Base-by-base conservation (phyloP, 208 protist genomes). In the Acanthamoeba polyphaga region DNA sequence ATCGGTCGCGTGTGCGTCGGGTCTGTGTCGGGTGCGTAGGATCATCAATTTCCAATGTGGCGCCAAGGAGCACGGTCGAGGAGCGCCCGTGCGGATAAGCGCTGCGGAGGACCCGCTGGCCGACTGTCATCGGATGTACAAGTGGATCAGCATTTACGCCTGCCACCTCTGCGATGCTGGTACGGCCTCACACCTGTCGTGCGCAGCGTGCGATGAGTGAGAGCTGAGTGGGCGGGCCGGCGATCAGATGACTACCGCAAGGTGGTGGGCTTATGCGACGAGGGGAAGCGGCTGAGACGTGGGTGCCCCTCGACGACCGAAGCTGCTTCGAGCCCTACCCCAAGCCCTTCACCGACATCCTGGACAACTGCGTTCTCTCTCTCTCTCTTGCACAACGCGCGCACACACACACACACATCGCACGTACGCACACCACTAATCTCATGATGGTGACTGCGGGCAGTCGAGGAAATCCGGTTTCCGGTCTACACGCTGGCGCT, bases 191-290 rank as follows among this genome's bases (percentile, higher is more conserved):
- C 22, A 24, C 32, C 2, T n/a, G n/a, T 84, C 4, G 22, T 84
- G 43, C 15, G 12, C 32, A 9, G 34, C 74, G 19, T 32, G 24
- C 62, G 27, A 27, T 68, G 62, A 13, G 17, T 29, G 62, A 32
- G 27, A n/a, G 62, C 55, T 62, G 55, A 62, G 19, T 29, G 32
- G 24, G 49, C 17, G 32, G 24, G 13, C 49, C 49, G 34, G 8
- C 19, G 12, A 43, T 17, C 62, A 92, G 85, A 92, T 27, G 85
- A 92, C 85, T 92, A 92, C 64, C 32, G 55, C 3, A 92, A 92
- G 64, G 85, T 92, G 85, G 60, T 49, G 49, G 85, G 85, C 58
- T 92, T 55, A n/a, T 92, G 85, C 29, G 85, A 92, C 12, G 85
- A 92, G 13, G 85, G 85, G 0, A 72, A 66, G 34, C 55, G 85